Evolutionary conservation across 2,329 filamentous ascomycete species (phyloP), one percentile per base, ranked within the genome.

Genomic region (Elsinoe arachidis): DNA sequence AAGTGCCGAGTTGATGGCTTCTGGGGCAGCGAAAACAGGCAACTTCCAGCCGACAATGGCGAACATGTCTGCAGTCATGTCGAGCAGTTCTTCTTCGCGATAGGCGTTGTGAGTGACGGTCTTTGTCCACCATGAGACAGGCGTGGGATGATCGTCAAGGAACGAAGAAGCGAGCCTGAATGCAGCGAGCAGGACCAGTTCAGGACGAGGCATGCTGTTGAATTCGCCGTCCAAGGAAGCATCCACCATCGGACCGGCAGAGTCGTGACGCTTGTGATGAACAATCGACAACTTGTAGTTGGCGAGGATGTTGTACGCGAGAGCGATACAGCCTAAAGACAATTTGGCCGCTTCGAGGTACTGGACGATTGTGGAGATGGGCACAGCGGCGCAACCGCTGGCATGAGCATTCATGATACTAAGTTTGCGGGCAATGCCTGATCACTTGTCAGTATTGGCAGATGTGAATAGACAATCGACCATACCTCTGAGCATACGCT

Each of bases 271-370:
- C 58, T 53, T 55, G 37, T 41, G 35, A 14, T 43, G 51, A 12
- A 41, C 41, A 4, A 39, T 58, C 35, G 58, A 39, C 54, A 56
- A 43, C 39, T 56, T 54, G 56, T 33, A 65, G 53, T 57, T 61
- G 47, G 59, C 57, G 34, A 69, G 55, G 33, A 69, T 66, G 61
- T 66, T 68, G 61, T 65, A 63, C 1, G 67, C 61, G 10, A 68
- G 12, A 1, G 64, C 68, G 38, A 69, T 46, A 15, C 67, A 60
- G 46, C 67, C 65, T 14, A 65, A 56, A 3, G 66, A 66, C 7
- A 68, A 54, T 5, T 61, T 59, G 17, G 64, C 64, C 3, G 60
- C 62, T 5, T 61, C 30, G n/a, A 70, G 59, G n/a, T 68, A 59
- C 12, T 60, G 52, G 21, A 60, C 59, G 35, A 69, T 60, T 38